Conservation (phyloP, 2,329 filamentous ascomycete species). For the Trichoderma oligosporum region DNA sequence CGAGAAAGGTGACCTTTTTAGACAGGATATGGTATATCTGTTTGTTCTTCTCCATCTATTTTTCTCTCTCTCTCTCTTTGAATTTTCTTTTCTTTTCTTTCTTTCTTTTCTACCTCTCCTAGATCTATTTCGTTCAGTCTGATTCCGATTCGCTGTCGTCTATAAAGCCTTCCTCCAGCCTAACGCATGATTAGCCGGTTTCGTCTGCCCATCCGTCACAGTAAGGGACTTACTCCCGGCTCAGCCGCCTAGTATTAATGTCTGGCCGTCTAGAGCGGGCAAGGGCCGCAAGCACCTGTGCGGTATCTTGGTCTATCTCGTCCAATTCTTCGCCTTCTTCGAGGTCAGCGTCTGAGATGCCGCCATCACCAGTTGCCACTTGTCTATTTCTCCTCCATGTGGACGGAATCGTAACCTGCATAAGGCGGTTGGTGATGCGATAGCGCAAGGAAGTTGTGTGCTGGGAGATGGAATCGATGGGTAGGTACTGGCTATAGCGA, state of each 20-base stretch:
- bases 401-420: conserved; percentile 38
- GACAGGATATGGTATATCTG: too few relatives aligned
- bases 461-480: conserved; percentile 59
- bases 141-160: conserved; percentile 44
- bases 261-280: conserved; percentile 40
- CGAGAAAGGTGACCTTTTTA: too few relatives aligned
- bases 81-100: not conserved
- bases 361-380: conserved; percentile 39
- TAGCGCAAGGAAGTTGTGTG: conserved; percentile 53
- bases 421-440: conserved; percentile 38
- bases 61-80: too few relatives aligned
- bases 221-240: conserved; percentile 59
- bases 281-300: conserved; percentile 39
- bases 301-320: conserved; percentile 51
- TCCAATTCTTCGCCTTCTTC: conserved; percentile 67
- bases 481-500: conserved; percentile 71
- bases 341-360: conserved; percentile 48
- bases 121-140: conserved; percentile 17
- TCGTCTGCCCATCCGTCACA: not conserved
- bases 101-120: not conserved
- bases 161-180: conserved; percentile 42
- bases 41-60: too few relatives aligned
- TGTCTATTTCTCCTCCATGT: conserved; percentile 46
- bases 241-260: conserved; percentile 60
- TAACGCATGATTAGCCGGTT: conserved; percentile 19